Conservation (phyloP, 768 basidiomycete genomes). For the Fomitopsis serialis region DNA sequence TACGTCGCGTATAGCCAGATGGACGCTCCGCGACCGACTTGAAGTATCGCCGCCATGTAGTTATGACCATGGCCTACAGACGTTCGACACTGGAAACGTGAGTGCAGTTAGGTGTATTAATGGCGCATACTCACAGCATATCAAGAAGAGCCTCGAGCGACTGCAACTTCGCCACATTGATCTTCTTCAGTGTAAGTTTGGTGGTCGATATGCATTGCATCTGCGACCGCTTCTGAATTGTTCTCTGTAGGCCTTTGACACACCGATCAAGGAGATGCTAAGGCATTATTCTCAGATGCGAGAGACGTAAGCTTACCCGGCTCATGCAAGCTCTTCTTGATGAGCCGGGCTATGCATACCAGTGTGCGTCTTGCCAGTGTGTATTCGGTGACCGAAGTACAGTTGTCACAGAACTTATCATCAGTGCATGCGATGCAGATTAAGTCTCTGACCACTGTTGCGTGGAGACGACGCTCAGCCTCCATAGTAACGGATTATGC, state of each 20-base stretch:
- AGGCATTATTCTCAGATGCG: neutral
- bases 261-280: constrained; percentile 34
- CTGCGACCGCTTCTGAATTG: too few relatives aligned
- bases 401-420: neutral
- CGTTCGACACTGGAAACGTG: constrained; percentile 30
- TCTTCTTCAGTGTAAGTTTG: constrained; percentile 46
- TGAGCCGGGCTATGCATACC: constrained; percentile 32
- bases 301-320: neutral
- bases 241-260: constrained; percentile 14
- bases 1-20: constrained; percentile 13
- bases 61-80: constrained; percentile 34
- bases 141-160: constrained; percentile 36
- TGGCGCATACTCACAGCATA: neutral
- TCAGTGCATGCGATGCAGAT: constrained; percentile 31
- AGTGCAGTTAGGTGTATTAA: constrained; percentile 36
- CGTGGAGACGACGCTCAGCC: neutral
- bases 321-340: constrained; percentile 39
- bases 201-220: too few relatives aligned
- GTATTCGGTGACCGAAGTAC: too few relatives aligned
- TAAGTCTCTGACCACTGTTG: constrained; percentile 7
- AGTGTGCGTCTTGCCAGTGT: constrained; percentile 18
- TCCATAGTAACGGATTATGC: constrained; percentile 30
- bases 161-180: constrained; percentile 52
- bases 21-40: neutral
- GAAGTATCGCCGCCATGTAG: constrained; percentile 9